phyloP scores from a whole-genome alignment of 2,329 filamentous ascomycete genomes.

The Cadophora luteo-olivacea region DNA sequence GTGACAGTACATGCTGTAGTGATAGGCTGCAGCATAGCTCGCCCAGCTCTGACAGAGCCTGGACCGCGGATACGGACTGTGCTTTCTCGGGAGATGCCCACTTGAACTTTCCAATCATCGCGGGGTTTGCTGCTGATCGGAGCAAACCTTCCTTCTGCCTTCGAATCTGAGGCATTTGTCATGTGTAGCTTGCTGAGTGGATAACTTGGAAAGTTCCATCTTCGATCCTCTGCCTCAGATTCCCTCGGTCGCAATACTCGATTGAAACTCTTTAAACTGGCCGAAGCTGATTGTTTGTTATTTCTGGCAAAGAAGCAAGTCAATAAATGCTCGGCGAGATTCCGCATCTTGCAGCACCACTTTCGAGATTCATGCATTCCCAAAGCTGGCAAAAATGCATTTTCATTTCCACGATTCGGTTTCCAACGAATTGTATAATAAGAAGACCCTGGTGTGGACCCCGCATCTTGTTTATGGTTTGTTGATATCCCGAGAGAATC shows the following conservation, averaged over 20 bases:
- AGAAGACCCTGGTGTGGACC: not conserved
- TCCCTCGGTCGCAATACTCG: not conserved
- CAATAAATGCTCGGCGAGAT: not conserved
- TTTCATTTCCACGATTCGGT: not conserved
- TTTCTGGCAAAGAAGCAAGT: not conserved
- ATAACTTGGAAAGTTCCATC: not conserved
- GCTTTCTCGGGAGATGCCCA: not conserved
- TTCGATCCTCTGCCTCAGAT: not conserved
- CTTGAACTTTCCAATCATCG: constrained; percentile 10
- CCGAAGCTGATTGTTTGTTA: not conserved
- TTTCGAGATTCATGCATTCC: constrained; percentile 7
- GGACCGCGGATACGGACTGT: constrained; percentile 1
- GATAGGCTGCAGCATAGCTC: not conserved
- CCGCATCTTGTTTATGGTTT: not conserved
- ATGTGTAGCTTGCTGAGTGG: not conserved
- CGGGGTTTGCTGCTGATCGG: constrained; percentile 6
- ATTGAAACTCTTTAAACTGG: not conserved
- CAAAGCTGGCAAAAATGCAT: constrained; percentile 1
- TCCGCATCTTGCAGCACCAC: not conserved
- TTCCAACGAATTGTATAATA: not conserved
- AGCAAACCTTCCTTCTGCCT: not conserved
- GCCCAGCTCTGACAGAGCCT: constrained; percentile 9
- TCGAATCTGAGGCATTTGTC: constrained; percentile 2
- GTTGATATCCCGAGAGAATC: not conserved
- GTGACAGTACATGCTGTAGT: not conserved